Evolutionary conservation across 768 basidiomycete genomes (phyloP), one percentile per base, ranked within the genome.

Genomic region (Mrakia hoshinonis): DNA sequence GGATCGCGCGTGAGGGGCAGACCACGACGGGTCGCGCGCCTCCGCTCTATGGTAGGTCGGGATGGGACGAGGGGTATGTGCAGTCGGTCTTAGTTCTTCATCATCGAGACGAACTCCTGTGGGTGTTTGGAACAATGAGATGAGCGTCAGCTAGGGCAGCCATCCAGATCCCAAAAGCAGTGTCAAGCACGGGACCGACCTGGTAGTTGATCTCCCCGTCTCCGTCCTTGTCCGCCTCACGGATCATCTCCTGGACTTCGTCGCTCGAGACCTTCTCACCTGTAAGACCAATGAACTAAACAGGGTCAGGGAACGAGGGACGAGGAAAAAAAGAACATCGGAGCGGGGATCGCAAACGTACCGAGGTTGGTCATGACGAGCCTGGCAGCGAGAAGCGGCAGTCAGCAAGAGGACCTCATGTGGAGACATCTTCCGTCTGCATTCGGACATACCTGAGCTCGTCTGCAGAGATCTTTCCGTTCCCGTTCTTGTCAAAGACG

Each of bases 31-130:
- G 43, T 43, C 43, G 6, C 43, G 43, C 43, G 15, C 43, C 43
- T 43, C 43, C 43, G 6, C 15, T 43, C 43, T 43, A 43, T 43
- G 15, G 43, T 7, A 43, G 15, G n/a, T n/a, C n/a, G n/a, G n/a
- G n/a, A n/a, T n/a, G n/a, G n/a, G 15, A 43, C 6, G 6, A 6
- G 43, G 43, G 43, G 43, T 43, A 43, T 43, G 15, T 43, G 43
- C 43, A 43, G 34, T 20, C 1, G 4, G 20, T 0, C 4, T 31
- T 61, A 61, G 34, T 31, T 61, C 20, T 39, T 61, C 58, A 61
- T 61, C 58, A 61, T 61, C 22, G 31, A 36, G 34, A 61, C 58
- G 22, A 61, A 61, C 4, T 61, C 58, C 58, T 55, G 54, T 2
- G 54, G 3, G 7, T 2, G 54, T 34, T 15, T 15, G 4, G 13